phyloP scores from a whole-genome alignment of 768 basidiomycete genomes.

The Boletus vermiculosoides region DNA sequence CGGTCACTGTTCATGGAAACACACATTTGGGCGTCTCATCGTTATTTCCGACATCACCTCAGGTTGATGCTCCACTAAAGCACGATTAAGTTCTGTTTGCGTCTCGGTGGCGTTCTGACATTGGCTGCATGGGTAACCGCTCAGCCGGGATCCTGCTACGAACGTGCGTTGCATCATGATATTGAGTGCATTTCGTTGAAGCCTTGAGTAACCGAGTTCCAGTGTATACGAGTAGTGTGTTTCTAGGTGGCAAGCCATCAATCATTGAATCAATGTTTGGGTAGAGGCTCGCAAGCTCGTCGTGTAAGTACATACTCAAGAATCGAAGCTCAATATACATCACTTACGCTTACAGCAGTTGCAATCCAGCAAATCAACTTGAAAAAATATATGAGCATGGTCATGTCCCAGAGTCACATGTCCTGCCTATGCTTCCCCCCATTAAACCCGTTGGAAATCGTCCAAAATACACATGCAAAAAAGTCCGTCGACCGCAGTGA shows the following conservation, averaged over 20 bases:
- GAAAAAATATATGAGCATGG: neutral
- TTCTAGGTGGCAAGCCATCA: neutral
- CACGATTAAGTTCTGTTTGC: neutral
- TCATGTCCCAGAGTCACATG: neutral
- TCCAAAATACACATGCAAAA: neutral
- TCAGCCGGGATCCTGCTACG: neutral
- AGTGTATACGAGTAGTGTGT: neutral
- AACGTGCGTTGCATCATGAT: neutral
- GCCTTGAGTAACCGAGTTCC: neutral
- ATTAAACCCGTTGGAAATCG: neutral
- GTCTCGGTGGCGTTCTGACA: neutral
- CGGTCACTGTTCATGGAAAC: constrained; percentile 87
- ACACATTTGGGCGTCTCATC: constrained; percentile 84
- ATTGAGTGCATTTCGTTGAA: neutral
- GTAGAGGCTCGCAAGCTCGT: neutral
- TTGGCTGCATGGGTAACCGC: neutral
- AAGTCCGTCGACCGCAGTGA: neutral
- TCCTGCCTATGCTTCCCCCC: neutral
- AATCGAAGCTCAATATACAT: neutral
- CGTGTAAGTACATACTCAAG: neutral
- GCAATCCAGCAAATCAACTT: neutral
- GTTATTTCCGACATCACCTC: constrained; percentile 33
- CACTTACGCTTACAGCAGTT: neutral
- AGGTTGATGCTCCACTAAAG: neutral
- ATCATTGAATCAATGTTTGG: neutral